phyloP scores from a whole-genome alignment of 2,329 filamentous ascomycete species.

The Epichloe aotearoae region DNA sequence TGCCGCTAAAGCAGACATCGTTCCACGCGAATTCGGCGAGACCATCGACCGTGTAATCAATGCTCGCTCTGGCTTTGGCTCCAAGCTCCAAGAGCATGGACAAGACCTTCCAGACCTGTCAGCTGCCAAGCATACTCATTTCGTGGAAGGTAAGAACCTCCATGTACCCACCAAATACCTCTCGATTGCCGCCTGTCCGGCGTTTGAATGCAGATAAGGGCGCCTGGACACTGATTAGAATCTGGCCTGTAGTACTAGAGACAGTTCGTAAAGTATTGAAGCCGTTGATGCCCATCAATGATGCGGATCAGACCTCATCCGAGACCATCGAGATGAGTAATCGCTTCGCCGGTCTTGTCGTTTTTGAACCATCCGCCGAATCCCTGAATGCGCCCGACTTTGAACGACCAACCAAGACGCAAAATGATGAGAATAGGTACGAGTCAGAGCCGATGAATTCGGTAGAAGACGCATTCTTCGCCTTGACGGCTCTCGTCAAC shows the following conservation, averaged over 20 bases:
- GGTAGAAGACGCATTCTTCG: constrained; percentile 15
- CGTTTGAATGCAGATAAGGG: neutral
- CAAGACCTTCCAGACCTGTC: constrained; percentile 4
- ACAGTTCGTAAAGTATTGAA: constrained; percentile 19
- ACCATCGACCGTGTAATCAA: constrained; percentile 26
- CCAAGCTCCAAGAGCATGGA: constrained; percentile 8
- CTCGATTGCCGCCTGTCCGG: neutral
- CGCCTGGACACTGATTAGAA: neutral
- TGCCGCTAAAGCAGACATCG: constrained; percentile 7
- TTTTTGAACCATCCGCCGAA: constrained; percentile 24
- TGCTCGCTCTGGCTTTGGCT: constrained; percentile 17
- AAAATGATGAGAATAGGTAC: constrained; percentile 11
- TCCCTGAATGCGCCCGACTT: constrained; percentile 20
- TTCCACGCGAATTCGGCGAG: constrained; percentile 17
- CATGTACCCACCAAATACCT: constrained; percentile 11
- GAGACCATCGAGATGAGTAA: constrained; percentile 11
- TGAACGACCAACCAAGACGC: neutral
- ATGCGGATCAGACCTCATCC: neutral
- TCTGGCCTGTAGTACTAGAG: constrained; percentile 17
- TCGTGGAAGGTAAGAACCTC: constrained; percentile 13
- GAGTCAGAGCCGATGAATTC: constrained; percentile 16
- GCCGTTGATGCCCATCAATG: constrained; percentile 8
- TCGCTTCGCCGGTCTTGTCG: constrained; percentile 20
- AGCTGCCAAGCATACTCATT: constrained; percentile 10
- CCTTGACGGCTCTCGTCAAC: constrained; percentile 14